Percentiles rank a stretch among this genome's conserved stretches.
Evolutionary conservation across 176 grass and related monocot genomes (phyloP).

Genomic region (Typha latifolia): DNA sequence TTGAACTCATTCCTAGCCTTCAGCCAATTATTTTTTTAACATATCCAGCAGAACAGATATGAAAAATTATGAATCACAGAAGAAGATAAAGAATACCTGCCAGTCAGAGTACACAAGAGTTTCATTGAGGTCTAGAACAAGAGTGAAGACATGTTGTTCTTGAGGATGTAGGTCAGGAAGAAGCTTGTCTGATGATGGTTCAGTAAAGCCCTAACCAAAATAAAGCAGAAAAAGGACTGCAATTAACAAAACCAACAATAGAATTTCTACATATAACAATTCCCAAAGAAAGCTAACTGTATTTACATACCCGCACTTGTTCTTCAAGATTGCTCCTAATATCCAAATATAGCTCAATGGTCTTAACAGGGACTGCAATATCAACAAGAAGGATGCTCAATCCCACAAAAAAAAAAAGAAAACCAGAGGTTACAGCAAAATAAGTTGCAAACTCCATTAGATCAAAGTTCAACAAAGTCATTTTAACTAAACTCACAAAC

Average conservation of each 20-base stretch:
- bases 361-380: constrained; percentile 46
- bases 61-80: neutral
- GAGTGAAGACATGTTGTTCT: constrained; percentile 55
- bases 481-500: neutral
- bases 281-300: constrained; percentile 10
- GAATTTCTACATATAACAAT: constrained; percentile 12
- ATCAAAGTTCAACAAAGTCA: constrained; percentile 5
- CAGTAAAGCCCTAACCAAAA: constrained; percentile 69
- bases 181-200: constrained; percentile 92
- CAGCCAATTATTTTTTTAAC: no score
- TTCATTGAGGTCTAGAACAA: constrained; percentile 94
- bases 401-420: constrained; percentile 10
- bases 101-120: constrained; percentile 91
- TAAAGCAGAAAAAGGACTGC: constrained; percentile 13
- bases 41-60: no score
- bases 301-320: constrained; percentile 61
- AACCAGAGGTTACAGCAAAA: constrained; percentile 13
- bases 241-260: neutral
- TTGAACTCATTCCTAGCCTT: no score
- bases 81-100: constrained; percentile 40
- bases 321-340: constrained; percentile 52
- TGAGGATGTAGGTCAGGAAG: constrained; percentile 72
- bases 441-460: constrained; percentile 6
- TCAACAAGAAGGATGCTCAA: constrained; percentile 14
- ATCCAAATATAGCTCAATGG: constrained; percentile 63